A percentile compares a stretch with the other conserved stretches of the same genome.
These are phyloP conservation scores for Loxodes magnus DNA, from an alignment of 73 alveolate species.

Conservation along the genomic window DNA sequence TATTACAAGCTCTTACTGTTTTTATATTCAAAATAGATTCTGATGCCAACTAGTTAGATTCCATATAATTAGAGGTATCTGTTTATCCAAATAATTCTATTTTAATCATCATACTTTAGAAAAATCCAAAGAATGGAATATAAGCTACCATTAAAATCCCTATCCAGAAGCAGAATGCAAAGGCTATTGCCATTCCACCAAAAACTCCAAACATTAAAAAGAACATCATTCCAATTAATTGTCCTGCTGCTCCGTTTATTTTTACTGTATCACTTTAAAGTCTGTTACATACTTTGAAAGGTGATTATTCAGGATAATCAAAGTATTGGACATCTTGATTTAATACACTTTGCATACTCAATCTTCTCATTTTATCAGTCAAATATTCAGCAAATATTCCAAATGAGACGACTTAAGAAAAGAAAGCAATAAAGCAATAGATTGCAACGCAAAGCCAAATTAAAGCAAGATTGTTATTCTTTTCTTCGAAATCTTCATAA, in stretches of 20 bases:
- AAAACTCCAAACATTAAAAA: background rate
- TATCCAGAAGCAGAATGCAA: slow-evolving; percentile 4
- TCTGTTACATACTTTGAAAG: slow-evolving; percentile 27
- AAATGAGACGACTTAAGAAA: background rate
- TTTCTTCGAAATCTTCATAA: background rate
- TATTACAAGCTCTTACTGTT: slow-evolving; percentile 56
- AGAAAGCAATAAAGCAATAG: background rate
- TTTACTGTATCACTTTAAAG: slow-evolving; percentile 20
- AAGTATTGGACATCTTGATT: slow-evolving; percentile 24
- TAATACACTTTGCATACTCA: slow-evolving; percentile 15
- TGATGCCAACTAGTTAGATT: slow-evolving; percentile 37
- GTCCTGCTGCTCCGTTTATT: slow-evolving; percentile 6
- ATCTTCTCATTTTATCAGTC: slow-evolving; percentile 14
- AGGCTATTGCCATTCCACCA: background rate
- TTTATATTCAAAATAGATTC: slow-evolving; percentile 55
- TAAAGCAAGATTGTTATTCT: background rate
- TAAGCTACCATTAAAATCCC: slow-evolving; percentile 2
- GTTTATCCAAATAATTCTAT: slow-evolving; percentile 9
- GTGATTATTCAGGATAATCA: slow-evolving; percentile 19
- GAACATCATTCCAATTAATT: background rate
- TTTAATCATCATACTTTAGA: slow-evolving; percentile 17
- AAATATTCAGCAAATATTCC: slow-evolving; percentile 15
- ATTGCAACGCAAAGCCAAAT: background rate
- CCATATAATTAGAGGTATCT: slow-evolving; percentile 2
- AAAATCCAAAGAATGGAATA: slow-evolving; percentile 1